A percentile compares a stretch with the other conserved stretches of the same genome.
Evolutionary conservation across 2,329 filamentous ascomycete genomes (phyloP).

Genomic region (Aspergillaceae sp.): DNA sequence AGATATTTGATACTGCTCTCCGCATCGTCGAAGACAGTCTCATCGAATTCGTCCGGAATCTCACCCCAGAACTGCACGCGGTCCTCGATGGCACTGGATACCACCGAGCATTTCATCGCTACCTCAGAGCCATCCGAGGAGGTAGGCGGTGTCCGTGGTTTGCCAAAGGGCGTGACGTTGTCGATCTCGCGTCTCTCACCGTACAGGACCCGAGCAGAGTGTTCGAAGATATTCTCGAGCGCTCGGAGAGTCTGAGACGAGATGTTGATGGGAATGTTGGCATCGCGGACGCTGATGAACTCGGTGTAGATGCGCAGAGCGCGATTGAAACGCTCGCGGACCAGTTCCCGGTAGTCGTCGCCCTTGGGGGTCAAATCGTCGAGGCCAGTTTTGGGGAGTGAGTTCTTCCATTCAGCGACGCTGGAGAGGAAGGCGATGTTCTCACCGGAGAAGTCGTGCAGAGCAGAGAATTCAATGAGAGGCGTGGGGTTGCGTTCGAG

Average conservation of each 20-base stretch:
- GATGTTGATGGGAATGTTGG: conserved; percentile 60
- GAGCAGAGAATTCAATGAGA: conserved; percentile 56
- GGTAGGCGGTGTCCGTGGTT: conserved; percentile 4
- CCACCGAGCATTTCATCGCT: conserved; percentile 9
- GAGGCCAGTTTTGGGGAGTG: conserved; percentile 14
- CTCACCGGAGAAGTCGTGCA: conserved; percentile 60
- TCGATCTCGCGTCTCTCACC: conserved; percentile 35
- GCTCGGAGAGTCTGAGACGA: conserved; percentile 48
- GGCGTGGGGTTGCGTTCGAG: conserved; percentile 50
- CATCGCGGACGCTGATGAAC: conserved; percentile 53
- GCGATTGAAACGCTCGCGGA: conserved; percentile 48
- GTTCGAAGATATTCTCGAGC: conserved; percentile 51
- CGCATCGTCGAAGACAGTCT: conserved; percentile 50
- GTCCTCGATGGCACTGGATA: conserved; percentile 13
- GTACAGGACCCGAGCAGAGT: conserved; percentile 36
- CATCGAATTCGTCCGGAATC: conserved; percentile 41
- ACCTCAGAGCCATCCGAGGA: conserved; percentile 7
- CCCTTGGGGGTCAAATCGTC: conserved; percentile 13
- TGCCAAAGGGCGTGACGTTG: conserved; percentile 33
- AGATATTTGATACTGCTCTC: conserved; percentile 57
- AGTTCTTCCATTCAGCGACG: conserved; percentile 49
- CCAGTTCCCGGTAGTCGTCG: conserved; percentile 17
- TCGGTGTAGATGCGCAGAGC: conserved; percentile 55
- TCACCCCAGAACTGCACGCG: conserved; percentile 26
- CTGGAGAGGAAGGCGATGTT: conserved; percentile 59